Evolutionary conservation across 305 asterid genomes (phyloP), one percentile per base, ranked within the genome.

Genomic region (Rubia tinctorum): DNA sequence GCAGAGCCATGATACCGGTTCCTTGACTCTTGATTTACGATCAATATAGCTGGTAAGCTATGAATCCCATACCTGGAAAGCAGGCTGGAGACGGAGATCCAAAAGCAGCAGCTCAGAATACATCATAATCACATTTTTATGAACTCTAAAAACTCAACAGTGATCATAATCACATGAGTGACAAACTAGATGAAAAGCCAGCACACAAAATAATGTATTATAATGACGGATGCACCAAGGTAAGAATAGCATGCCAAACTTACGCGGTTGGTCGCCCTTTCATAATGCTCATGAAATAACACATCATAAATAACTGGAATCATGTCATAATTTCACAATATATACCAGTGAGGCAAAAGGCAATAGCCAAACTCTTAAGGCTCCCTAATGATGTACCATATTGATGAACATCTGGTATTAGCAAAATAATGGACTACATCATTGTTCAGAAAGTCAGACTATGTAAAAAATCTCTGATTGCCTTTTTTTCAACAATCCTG

Each of bases 61-160:
- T 86, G 96, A 74, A 91, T 77, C 71, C 96, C 97, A 75, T 86
- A 88, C 79, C 90, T 84, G 39, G 97, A 91, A 69, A 86, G 85
- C 67, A 88, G 75, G 79, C 97, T 91, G 89, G 72, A 67, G 61
- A 64, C n/a, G 44, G 53, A 60, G 42, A 66, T 55, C 44, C 76
- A 74, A 12, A 58, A 71, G 45, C 47, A 58, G 66, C 61, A 74
- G 71, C 55, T 79, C 40, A 74, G 76, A 6, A 20, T 58, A 39
- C 47, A 47, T 25, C 55, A 43, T 44, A 45, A 47, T 40, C 71
- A 69, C 61, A 15, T 11, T 47, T 45, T 22, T 40, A 30, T 3
- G 42, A 73, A 63, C 71, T 68, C 11, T 40, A 22, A 14, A 51
- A 66, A 34, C 10, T 34, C 42, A 45, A 68, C 12, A 34, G 2